Evolutionary conservation across 1,284 basidiomycete genomes (phyloP).

Genomic region (Cutaneotrichosporon cutaneum): DNA sequence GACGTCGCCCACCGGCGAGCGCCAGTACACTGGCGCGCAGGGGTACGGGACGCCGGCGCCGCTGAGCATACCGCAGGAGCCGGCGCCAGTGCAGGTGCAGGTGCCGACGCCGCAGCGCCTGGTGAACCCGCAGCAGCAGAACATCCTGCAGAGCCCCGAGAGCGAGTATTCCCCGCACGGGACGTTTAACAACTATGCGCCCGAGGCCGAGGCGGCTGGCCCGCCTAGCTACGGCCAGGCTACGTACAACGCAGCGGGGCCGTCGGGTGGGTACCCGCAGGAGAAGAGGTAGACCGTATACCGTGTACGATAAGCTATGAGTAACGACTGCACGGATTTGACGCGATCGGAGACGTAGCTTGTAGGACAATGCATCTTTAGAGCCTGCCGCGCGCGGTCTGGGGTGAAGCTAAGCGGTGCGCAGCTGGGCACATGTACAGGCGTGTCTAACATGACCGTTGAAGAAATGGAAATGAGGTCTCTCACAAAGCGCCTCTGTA

Average conservation of each 20-base stretch:
- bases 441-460: background rate
- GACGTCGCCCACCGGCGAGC: constrained; percentile 26
- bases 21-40: constrained; percentile 10
- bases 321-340: background rate
- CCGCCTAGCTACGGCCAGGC: constrained; percentile 21
- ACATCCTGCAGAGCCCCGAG: constrained; percentile 11
- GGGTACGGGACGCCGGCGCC: constrained; percentile 11
- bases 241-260: background rate
- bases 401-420: background rate
- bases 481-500: background rate
- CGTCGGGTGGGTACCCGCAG: background rate
- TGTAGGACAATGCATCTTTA: background rate
- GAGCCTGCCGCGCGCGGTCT: background rate
- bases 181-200: background rate
- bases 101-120: constrained; percentile 24
- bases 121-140: constrained; percentile 1
- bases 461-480: background rate
- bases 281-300: constrained; percentile 7
- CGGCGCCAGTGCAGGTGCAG: constrained; percentile 12
- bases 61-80: background rate
- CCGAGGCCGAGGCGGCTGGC: background rate
- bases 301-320: background rate
- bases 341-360: background rate
- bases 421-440: background rate
- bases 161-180: constrained; percentile 8